Evolutionary conservation across 164 flowering plant species (phyloP).

Genomic region (Warburgia ugandensis): DNA sequence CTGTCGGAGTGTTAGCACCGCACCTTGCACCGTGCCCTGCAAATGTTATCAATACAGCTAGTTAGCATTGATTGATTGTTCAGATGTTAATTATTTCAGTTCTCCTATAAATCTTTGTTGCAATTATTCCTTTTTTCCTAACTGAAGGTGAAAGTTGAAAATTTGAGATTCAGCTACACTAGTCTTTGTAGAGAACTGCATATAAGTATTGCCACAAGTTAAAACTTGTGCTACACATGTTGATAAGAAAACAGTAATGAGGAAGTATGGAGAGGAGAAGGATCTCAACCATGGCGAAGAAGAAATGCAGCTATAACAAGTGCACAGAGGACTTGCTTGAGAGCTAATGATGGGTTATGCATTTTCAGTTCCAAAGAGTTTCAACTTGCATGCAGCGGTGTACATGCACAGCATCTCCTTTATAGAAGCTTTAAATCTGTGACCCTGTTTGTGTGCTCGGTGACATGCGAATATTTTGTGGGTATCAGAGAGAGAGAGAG

Average conservation of each 20-base stretch:
- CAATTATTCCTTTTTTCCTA: not conserved
- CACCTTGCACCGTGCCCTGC: conserved; percentile 33
- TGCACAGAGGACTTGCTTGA: conserved; percentile 17
- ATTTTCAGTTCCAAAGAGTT: no score
- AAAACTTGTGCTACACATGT: not conserved
- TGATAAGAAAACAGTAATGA: not conserved
- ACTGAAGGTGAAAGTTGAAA: not conserved
- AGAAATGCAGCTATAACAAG: conserved; percentile 17
- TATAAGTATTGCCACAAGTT: no score
- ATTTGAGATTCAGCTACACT: not conserved
- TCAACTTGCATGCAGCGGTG: no score
- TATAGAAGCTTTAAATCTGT: no score
- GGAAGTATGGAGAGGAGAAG: conserved; percentile 2
- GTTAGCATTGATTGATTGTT: not conserved
- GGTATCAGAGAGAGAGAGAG: no score
- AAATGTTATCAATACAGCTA: not conserved
- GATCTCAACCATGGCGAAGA: conserved; percentile 17
- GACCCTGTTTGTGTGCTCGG: no score
- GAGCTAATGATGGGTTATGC: no score
- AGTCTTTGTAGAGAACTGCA: not conserved
- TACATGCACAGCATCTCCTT: no score
- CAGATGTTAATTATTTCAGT: not conserved
- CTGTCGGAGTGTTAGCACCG: conserved; percentile 22
- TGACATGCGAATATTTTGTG: no score
- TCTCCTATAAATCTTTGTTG: not conserved